Evolutionary conservation across 305 asterid species (phyloP), one percentile per base, ranked within the genome.

Genomic region (Lippia alba): DNA sequence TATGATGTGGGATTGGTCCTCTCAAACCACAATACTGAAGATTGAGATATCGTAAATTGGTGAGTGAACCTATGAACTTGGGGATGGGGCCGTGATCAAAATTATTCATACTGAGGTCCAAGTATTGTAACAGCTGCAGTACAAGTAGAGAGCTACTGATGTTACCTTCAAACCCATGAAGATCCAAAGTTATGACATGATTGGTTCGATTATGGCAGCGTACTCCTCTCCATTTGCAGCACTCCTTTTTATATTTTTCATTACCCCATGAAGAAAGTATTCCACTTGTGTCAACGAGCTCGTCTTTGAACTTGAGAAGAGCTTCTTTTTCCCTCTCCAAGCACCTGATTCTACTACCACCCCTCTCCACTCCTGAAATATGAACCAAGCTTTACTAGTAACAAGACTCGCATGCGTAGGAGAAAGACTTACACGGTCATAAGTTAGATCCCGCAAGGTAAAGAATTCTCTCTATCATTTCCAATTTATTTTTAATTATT

Each of bases 151-250:
- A 72, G 24, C 66, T 5, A 32, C 77, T 72, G 0, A 72, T 46
- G 5, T 7, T 72, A 54, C 77, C 77, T 72, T 12, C 32, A 12
- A 6, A 4, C 6, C 4, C 2, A 41, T 7, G 11, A 12, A 19
- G 60, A 12, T 64, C 41, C 24, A 72, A 16, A 2, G 0, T 17
- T 17, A 24, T 33, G 30, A 72, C 71, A 49, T 57, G 72, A 56
- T 34, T 57, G 48, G 72, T 65, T 6, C n/a, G 54, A 18, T 73
- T 64, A 5, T 65, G 57, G 60, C 72, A 73, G 14, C 1, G 20
- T 46, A 73, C 48, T 8, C 77, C 72, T 57, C 16, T 3, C 72
- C 77, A 73, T 32, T 64, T 56, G 67, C 77, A 73, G 14, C 76
- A 72, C 3, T 72, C 76, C 16, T 16, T 32, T 39, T 60, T 60